These are phyloP conservation scores for Tulasnella calospora DNA, from an alignment of 768 basidiomycete species.

Conservation along the genomic window DNA sequence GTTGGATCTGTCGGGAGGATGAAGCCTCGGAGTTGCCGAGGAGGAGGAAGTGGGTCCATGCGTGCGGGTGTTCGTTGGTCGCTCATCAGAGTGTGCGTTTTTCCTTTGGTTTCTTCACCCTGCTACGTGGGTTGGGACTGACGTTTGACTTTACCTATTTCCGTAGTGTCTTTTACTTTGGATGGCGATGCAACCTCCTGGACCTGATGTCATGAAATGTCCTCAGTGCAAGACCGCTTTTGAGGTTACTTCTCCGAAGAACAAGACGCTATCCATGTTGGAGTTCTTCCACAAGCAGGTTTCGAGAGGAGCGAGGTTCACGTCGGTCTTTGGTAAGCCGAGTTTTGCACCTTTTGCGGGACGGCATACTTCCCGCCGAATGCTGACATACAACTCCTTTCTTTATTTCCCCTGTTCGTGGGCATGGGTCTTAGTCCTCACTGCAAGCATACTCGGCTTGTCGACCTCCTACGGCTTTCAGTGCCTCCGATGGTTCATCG, in stretches of 20 bases:
- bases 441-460: neutral
- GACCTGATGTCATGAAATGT: slow-evolving; percentile 10
- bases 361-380: neutral
- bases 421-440: neutral
- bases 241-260: neutral
- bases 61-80: slow-evolving; percentile 23
- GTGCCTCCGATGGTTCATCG: slow-evolving; percentile 11
- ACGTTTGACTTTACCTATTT: neutral
- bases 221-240: slow-evolving; percentile 21
- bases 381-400: neutral
- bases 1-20: slow-evolving; percentile 24
- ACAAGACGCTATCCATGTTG: neutral
- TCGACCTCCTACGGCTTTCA: slow-evolving; percentile 11
- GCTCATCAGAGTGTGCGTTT: slow-evolving; percentile 13
- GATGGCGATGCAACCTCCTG: slow-evolving; percentile 13
- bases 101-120: neutral
- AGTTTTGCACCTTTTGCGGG: no score
- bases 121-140: neutral
- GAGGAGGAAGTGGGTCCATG: slow-evolving; percentile 16
- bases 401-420: neutral
- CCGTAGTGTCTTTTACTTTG: slow-evolving; percentile 20
- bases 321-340: neutral
- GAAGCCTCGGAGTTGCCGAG: slow-evolving; percentile 6
- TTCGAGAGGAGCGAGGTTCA: neutral
- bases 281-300: slow-evolving; percentile 5